Evolutionary conservation across 73 alveolate species (phyloP), one percentile per base, ranked within the genome.

Genomic region (Diophrys sp.): DNA sequence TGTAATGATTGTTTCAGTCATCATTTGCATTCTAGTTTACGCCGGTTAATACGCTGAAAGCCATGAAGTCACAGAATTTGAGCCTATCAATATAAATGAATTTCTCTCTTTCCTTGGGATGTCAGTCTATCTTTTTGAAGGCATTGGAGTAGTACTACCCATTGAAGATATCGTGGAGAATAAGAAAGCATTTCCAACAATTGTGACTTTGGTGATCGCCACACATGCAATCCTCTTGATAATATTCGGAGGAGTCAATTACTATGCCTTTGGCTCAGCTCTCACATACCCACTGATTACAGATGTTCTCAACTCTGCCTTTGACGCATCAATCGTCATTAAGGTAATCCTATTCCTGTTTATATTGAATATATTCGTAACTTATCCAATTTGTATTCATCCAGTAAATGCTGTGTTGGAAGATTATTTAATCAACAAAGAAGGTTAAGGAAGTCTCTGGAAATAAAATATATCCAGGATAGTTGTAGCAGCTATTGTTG

Each of bases 61-160:
- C n/a, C n/a, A n/a, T n/a, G n/a, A n/a, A n/a, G n/a, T n/a, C 8
- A 5, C 54, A 44, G 81, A 73, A 2, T 1, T 73, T 11, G 28
- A 33, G 0, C 18, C 33, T 18, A 44, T 83, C 14, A 77, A 83
- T 24, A 27, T 14, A 27, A 33, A 67, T 28, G 33, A 30, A 18
- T 83, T 29, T 28, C 34, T 67, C 72, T 56, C 44, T 31, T 62
- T 80, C 57, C 1, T 80, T 14, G 93, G 93, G 11, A 72, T 73
- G 23, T 67, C 89, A 1, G 87, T 86, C 18, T 86, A 79, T 78
- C 55, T 83, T 2, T 86, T 71, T 70, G 93, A 86, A 86, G 93
- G 93, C 31, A 55, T 86, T 1, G 93, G 93, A 14, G 79, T 86
- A 25, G 56, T 86, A 0, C 73, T 86, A 11, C 93, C 93, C 1